A percentile compares a stretch with the other conserved stretches of the same genome.
phyloP scores from a whole-genome alignment of 805 yeast species.

The Sugiyamaella americana region DNA sequence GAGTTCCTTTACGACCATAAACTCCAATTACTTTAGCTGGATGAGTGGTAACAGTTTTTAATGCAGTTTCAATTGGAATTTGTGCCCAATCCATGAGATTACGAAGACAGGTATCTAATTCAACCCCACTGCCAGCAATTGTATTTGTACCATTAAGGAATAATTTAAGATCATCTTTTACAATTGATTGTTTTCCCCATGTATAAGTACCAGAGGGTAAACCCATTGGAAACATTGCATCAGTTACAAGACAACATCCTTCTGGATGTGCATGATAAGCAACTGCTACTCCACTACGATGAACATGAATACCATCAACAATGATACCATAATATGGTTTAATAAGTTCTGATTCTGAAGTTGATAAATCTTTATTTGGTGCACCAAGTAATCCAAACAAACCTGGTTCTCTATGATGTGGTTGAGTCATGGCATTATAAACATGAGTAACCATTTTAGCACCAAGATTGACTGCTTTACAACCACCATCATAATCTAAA shows the following conservation, averaged over 20 bases:
- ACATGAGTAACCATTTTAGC: constrained; percentile 57
- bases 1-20: constrained; percentile 43
- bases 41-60: constrained; percentile 49
- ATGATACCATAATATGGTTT: constrained; percentile 49
- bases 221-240: constrained; percentile 54
- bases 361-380: constrained; percentile 22
- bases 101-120: constrained; percentile 44
- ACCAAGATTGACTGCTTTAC: constrained; percentile 44
- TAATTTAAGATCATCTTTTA: constrained; percentile 43
- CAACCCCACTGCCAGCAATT: constrained; percentile 58
- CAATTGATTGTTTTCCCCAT: constrained; percentile 45
- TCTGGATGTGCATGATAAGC: constrained; percentile 49
- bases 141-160: constrained; percentile 49
- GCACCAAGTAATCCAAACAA: constrained; percentile 44
- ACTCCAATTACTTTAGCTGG: constrained; percentile 47
- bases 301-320: constrained; percentile 56
- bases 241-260: constrained; percentile 52
- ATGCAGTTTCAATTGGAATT: constrained; percentile 45
- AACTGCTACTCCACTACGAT: constrained; percentile 44
- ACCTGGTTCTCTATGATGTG: constrained; percentile 55
- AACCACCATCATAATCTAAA: constrained; percentile 31
- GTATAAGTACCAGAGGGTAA: constrained; percentile 50
- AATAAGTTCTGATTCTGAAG: constrained; percentile 1
- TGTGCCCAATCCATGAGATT: constrained; percentile 47
- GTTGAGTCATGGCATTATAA: constrained; percentile 56